Percentiles rank a stretch among this genome's conserved stretches.
These are phyloP conservation scores for Malbranchea cinnamomea DNA, from an alignment of 2,329 filamentous ascomycete genomes.

Conservation along the genomic window DNA sequence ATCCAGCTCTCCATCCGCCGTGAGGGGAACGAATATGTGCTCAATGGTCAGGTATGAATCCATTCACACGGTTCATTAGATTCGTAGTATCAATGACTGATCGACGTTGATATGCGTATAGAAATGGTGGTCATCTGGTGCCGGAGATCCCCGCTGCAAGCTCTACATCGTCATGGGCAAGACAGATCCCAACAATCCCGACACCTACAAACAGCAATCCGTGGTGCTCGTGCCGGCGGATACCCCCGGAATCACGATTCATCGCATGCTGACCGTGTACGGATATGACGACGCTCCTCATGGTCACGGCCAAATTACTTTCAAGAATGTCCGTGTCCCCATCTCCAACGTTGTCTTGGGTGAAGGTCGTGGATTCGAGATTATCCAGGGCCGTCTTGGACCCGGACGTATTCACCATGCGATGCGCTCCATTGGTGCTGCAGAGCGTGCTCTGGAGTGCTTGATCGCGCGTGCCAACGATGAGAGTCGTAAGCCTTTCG, in stretches of 20 bases:
- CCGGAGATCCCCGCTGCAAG: conserved; percentile 80
- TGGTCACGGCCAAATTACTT: conserved; percentile 84
- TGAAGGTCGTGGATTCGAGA: conserved; percentile 89
- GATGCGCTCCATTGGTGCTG: conserved; percentile 85
- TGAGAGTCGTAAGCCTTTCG: conserved; percentile 77
- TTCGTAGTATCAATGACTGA: background rate
- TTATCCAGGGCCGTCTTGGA: conserved; percentile 91
- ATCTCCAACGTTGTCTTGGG: conserved; percentile 74
- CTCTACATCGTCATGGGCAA: conserved; percentile 97
- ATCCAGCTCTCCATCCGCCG: conserved; percentile 69
- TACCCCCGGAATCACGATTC: conserved; percentile 74
- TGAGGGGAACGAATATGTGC: conserved; percentile 76
- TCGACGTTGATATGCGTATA: conserved; percentile 21
- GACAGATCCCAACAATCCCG: conserved; percentile 57
- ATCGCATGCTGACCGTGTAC: conserved; percentile 87
- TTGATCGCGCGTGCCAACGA: conserved; percentile 92
- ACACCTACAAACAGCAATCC: conserved; percentile 80
- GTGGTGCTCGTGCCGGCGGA: conserved; percentile 75
- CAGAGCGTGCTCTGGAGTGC: conserved; percentile 86
- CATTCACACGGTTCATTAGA: background rate
- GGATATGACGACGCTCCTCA: conserved; percentile 98
- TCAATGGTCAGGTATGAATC: conserved; percentile 67
- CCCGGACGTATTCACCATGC: conserved; percentile 95
- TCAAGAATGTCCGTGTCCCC: conserved; percentile 81
- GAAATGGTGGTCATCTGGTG: conserved; percentile 99